Evolutionary conservation across 257 asterid genomes (phyloP).

Genomic region (Solanum gandarillasii): DNA sequence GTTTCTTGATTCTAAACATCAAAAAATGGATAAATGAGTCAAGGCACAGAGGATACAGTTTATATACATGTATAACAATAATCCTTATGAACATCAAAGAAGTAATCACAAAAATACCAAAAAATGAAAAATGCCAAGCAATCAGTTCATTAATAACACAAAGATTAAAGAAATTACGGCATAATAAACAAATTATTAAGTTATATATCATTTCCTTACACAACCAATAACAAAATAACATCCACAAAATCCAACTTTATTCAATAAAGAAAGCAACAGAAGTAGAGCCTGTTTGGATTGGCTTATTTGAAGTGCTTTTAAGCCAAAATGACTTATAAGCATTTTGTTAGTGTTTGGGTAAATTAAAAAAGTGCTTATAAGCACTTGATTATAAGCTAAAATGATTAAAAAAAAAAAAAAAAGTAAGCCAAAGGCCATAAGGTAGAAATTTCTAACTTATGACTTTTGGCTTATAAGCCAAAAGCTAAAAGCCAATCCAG

Average conservation of each 20-base stretch:
- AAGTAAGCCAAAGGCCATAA: not conserved
- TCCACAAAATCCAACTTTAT: not conserved
- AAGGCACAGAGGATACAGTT: not conserved
- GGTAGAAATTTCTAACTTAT: not conserved
- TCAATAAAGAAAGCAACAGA: not conserved
- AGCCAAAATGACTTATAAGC: not conserved
- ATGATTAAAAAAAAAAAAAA: not conserved
- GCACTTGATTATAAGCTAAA: not conserved
- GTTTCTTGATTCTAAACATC: slow-evolving; percentile 67
- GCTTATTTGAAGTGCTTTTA: not conserved
- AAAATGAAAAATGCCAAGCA: not conserved
- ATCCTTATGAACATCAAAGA: not conserved
- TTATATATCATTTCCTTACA: not conserved
- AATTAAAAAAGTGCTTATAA: not conserved
- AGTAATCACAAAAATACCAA: not conserved
- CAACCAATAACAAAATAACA: not conserved
- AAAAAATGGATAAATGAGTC: slow-evolving; percentile 1
- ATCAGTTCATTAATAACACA: not conserved
- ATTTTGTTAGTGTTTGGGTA: not conserved
- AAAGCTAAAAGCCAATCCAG: not conserved
- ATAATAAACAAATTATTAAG: not conserved
- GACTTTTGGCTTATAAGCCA: not conserved
- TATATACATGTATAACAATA: not conserved
- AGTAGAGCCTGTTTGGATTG: not conserved
- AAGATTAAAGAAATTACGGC: not conserved